Evolutionary conservation across 2,329 filamentous ascomycete genomes (phyloP), one percentile per base, ranked within the genome.

Genomic region (Incumbomyces delicatus): DNA sequence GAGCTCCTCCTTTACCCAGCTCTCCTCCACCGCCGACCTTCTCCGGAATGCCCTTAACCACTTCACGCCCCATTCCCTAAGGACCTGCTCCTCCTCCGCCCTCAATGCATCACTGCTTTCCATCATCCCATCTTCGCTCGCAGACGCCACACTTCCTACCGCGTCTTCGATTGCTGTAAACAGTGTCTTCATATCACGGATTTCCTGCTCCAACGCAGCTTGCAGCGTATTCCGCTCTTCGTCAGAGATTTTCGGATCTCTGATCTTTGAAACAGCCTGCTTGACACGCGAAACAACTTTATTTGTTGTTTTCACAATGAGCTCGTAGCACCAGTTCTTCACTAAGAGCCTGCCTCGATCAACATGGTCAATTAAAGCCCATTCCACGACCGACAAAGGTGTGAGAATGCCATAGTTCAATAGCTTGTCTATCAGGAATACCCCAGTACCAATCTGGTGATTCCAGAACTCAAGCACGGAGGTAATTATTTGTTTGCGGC

Each of bases 361-460:
- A 45, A 81, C 67, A 51, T 73, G 72, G 51, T 87, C 80, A 29
- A 80, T 73, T 11, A 98, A 74, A 1, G 87, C 87, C 92, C 92
- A 98, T 60, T 94, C 82, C 40, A 95, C 77, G 22, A 98, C 88
- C 13, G 82, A 83, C 48, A 81, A 72, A 0, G 92, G 92, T 7
- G 84, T 88, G 31, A 98, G 75, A 57, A 98, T 95, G 12, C 86
- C 89, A 69, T 95, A 98, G 69, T 96, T 98, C 57, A 98, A 81
- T 4, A 98, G 77, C 67, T 96, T 96, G 71, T 96, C 90, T 49
- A 96, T 77, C 58, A 98, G 94, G 57, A 85, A 86, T 56, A 96
- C 79, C 2, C 88, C 92, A 36, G 94, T 83, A 50, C 92, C 92
- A 0, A 90, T 88, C 59, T 98, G 90, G 29, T 90, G 83, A 39